phyloP scores from a whole-genome alignment of 495 filamentous ascomycete species.

The Xylaria longipes region DNA sequence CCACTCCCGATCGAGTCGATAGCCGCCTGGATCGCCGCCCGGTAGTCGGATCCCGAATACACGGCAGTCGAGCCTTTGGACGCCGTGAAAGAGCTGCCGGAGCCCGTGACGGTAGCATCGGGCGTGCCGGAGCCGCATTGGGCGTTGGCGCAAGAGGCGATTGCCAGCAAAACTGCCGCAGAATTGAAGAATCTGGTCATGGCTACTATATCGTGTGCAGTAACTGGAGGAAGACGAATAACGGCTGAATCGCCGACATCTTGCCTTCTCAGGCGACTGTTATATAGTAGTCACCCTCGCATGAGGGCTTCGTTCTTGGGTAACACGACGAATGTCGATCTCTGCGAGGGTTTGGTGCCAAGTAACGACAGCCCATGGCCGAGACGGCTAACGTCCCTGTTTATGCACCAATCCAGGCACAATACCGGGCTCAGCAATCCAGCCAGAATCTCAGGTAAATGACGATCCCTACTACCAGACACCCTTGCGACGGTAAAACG shows the following conservation, averaged over 20 bases:
- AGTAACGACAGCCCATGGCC: conserved; percentile 4
- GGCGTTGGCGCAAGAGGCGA: neutral
- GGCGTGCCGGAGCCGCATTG: conserved; percentile 51
- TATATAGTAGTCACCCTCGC: neutral
- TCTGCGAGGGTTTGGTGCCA: neutral
- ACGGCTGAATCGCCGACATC: neutral
- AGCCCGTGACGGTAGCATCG: conserved; percentile 49
- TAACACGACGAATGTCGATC: neutral
- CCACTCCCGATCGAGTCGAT: conserved; percentile 59
- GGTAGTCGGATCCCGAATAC: conserved; percentile 54
- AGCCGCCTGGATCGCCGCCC: conserved; percentile 50
- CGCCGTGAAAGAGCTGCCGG: conserved; percentile 45
- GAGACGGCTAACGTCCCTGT: neutral
- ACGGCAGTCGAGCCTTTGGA: conserved; percentile 38
- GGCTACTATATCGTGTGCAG: neutral
- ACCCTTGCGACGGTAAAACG: neutral
- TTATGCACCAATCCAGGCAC: conserved; percentile 24
- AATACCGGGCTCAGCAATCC: neutral
- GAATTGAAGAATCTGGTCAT: conserved; percentile 11
- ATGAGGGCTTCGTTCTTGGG: neutral
- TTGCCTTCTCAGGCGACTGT: neutral
- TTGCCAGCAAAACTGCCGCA: neutral
- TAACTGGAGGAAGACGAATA: neutral
- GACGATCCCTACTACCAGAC: neutral
- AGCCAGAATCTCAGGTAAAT: conserved; percentile 1